Percentiles rank a stretch among this genome's conserved stretches.
phyloP scores from a whole-genome alignment of 768 basidiomycete genomes.

The Terana coerulea region DNA sequence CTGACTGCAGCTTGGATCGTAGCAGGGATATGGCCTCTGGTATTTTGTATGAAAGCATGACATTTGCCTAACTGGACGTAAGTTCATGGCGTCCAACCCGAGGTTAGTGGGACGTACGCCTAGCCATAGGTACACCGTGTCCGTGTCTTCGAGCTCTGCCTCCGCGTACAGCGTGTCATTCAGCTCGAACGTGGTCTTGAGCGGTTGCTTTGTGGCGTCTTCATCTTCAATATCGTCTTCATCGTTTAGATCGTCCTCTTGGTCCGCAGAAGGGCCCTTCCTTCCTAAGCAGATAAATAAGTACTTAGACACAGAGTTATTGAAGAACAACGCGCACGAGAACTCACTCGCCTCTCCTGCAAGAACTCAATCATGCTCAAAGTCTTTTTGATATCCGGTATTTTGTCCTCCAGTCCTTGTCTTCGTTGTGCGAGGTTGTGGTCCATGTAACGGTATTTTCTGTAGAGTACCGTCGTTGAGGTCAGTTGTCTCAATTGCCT shows the following conservation, averaged over 20 bases:
- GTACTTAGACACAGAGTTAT: conserved; percentile 1
- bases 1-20: conserved; percentile 66
- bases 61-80: conserved; percentile 71
- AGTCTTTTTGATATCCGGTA: conserved; percentile 94
- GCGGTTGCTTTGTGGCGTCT: conserved; percentile 40
- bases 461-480: conserved; percentile 34
- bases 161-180: conserved; percentile 95
- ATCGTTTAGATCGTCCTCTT: conserved; percentile 42
- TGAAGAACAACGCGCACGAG: not conserved
- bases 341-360: conserved; percentile 58
- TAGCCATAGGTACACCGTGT: conserved; percentile 92
- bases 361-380: conserved; percentile 85
- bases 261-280: conserved; percentile 42
- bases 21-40: conserved; percentile 74
- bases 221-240: conserved; percentile 47
- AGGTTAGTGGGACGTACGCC: conserved; percentile 56
- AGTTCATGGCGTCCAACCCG: not conserved
- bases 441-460: conserved; percentile 99
- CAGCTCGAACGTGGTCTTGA: conserved; percentile 89
- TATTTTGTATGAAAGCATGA: conserved; percentile 93
- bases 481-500: not conserved
- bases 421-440: conserved; percentile 74
- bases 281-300: conserved; percentile 42
- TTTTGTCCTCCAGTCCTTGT: conserved; percentile 84
- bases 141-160: conserved; percentile 81